phyloP scores from a whole-genome alignment of 148 eudicot genomes.

The Suaeda aralocaspica region DNA sequence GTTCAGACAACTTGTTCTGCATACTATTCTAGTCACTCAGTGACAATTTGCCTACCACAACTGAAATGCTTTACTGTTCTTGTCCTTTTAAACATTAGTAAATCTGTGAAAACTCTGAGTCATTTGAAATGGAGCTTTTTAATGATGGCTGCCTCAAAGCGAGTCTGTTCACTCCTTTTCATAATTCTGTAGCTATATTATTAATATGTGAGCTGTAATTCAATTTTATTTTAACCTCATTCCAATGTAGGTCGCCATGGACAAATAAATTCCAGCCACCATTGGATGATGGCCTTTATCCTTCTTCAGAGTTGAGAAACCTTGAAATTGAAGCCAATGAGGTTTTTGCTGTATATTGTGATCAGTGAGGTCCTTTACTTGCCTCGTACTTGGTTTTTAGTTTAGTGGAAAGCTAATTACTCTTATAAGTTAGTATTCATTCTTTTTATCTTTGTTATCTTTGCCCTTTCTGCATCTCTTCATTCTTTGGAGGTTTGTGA shows the following conservation, averaged over 20 bases:
- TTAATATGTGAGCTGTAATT: no score
- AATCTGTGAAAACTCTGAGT: not conserved
- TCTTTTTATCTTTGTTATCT: not conserved
- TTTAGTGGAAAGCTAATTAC: constrained; percentile 17
- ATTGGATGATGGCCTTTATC: constrained; percentile 78
- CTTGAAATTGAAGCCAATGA: constrained; percentile 99
- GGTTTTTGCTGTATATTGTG: constrained; percentile 90
- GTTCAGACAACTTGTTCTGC: no score
- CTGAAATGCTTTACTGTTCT: not conserved
- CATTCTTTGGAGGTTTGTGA: not conserved
- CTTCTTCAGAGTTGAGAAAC: constrained; percentile 77
- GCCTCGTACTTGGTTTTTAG: constrained; percentile 39
- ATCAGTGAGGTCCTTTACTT: constrained; percentile 99
- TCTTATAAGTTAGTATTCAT: constrained; percentile 3
- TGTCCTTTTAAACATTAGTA: not conserved
- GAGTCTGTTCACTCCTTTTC: no score
- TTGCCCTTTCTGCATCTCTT: not conserved
- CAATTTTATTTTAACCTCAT: not conserved
- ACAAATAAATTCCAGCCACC: constrained; percentile 91
- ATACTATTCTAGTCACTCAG: no score
- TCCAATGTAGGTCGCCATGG: constrained; percentile 79
- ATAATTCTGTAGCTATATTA: no score
- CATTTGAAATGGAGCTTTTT: no score
- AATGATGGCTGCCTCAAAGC: no score
- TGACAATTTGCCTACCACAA: no score